Evolutionary conservation across 805 yeast genomes (phyloP), one percentile per base, ranked within the genome.

Genomic region (Suhomyces kilbournensis): DNA sequence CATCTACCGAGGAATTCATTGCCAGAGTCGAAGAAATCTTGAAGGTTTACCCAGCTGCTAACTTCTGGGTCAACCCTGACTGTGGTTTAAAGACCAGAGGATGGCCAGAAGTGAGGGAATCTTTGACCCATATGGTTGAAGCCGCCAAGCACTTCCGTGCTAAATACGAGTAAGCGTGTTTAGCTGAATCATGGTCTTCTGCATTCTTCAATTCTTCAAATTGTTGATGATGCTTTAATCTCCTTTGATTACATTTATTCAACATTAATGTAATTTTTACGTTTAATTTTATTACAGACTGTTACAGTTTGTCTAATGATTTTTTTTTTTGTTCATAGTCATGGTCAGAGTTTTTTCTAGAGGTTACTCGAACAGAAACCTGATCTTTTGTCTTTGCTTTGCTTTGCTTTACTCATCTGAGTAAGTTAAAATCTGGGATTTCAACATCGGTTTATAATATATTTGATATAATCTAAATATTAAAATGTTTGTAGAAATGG

Each of bases 81-180:
- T 94, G 99, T 86, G 99, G 99, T 85, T 86, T 94, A 78, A 94
- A 94, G 89, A 94, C 99, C 76, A 92, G 99, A 87, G 97, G 96
- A 67, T 94, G 99, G 99, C 90, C 88, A 67, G 99, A 94, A 85
- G 90, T 93, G 68, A 90, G 80, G 74, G 91, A 86, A 71, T 90
- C 96, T 69, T 86, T 94, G 78, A 89, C 96, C 76, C 89, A 94
- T 81, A 94, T 94, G 99, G 98, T 94, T 74, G 94, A 88, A 64
- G 98, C 99, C 71, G 98, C 98, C 71, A 93, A 94, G 84, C 84
- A 83, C 79, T 93, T 82, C 96, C 68, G 79, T 63, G 75, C 68
- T 54, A 68, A 75, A 68, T 60, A 75, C 65, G 68, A 73, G 62
- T 40, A 38, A 47, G 51, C 42, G 39, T 28, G 34, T 40, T 38